phyloP scores from a whole-genome alignment of 805 yeast species.

The Lachancea thermotolerans region DNA sequence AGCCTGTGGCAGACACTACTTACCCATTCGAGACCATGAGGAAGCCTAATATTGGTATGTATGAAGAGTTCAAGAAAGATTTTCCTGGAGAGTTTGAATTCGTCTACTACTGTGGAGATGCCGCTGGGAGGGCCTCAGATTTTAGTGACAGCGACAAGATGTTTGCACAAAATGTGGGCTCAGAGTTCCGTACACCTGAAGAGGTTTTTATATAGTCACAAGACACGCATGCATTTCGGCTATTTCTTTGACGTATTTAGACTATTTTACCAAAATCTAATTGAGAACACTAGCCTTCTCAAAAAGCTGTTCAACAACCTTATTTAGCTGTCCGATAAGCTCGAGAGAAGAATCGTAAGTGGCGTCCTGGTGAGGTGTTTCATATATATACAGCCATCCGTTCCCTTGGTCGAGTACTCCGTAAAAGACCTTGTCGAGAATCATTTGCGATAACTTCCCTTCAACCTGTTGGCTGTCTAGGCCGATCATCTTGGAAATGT shows the following conservation, averaged over 20 bases:
- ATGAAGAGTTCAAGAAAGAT: conserved; percentile 44
- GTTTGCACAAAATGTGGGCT: conserved; percentile 56
- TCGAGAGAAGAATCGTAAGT: conserved; percentile 84
- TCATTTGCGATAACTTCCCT: conserved; percentile 93
- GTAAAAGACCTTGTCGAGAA: conserved; percentile 86
- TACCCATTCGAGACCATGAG: conserved; percentile 37
- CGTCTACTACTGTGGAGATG: conserved; percentile 77
- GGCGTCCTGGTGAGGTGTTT: conserved; percentile 80
- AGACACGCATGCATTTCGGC: not conserved
- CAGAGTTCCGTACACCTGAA: conserved; percentile 67
- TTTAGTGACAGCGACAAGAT: conserved; percentile 70
- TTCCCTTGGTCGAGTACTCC: conserved; percentile 98
- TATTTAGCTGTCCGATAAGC: conserved; percentile 78
- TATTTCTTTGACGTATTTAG: conserved; percentile 2
- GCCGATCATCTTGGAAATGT: conserved; percentile 82
- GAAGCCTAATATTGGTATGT: conserved; percentile 80
- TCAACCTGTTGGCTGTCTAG: conserved; percentile 83
- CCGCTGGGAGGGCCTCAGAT: conserved; percentile 79
- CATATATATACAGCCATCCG: conserved; percentile 92
- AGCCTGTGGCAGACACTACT: not conserved
- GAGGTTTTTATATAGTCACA: conserved; percentile 38
- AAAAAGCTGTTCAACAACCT: conserved; percentile 82
- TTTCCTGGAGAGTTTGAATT: conserved; percentile 17
- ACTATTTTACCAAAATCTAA: conserved; percentile 28
- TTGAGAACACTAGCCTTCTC: conserved; percentile 87